Evolutionary conservation across 2,329 filamentous ascomycete genomes (phyloP).

Genomic region (Neopestalotiopsis rosae): DNA sequence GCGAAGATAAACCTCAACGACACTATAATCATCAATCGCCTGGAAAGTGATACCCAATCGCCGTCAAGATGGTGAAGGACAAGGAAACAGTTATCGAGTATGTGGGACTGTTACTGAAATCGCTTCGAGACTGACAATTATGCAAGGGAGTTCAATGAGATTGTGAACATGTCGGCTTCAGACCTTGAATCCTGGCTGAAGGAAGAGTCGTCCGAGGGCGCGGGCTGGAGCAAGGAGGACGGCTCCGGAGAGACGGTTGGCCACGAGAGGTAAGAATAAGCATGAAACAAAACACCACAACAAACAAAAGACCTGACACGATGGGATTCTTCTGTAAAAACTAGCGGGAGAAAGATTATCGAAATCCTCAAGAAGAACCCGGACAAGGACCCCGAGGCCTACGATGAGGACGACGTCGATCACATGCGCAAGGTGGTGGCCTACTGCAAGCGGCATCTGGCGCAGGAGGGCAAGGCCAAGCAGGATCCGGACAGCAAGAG

Average conservation of each 20-base stretch:
- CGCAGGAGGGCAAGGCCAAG: conserved; percentile 61
- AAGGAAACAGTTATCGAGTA: conserved; percentile 31
- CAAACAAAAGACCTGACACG: too few relatives aligned
- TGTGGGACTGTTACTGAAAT: conserved; percentile 5
- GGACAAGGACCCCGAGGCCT: conserved; percentile 52
- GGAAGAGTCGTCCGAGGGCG: conserved; percentile 51
- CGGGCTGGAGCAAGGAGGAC: conserved; percentile 59
- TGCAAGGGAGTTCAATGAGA: conserved; percentile 61
- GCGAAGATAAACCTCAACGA: neutral
- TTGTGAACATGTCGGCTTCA: conserved; percentile 62
- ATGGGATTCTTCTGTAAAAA: neutral
- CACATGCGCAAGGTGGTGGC: conserved; percentile 63
- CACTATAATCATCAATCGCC: neutral
- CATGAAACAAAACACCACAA: too few relatives aligned
- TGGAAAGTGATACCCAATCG: neutral
- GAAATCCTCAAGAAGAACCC: conserved; percentile 62
- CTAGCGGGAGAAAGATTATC: conserved; percentile 61
- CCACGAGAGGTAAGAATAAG: conserved; percentile 44
- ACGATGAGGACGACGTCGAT: conserved; percentile 49
- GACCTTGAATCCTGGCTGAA: conserved; percentile 62
- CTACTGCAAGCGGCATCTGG: conserved; percentile 64
- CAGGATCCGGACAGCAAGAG: conserved; percentile 42
- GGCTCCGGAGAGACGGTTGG: conserved; percentile 62
- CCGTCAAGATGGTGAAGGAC: conserved; percentile 30
- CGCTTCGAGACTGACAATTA: neutral